These are phyloP conservation scores for Gossypium lobatum DNA, from an alignment of 441 rosid species.

Conservation along the genomic window DNA sequence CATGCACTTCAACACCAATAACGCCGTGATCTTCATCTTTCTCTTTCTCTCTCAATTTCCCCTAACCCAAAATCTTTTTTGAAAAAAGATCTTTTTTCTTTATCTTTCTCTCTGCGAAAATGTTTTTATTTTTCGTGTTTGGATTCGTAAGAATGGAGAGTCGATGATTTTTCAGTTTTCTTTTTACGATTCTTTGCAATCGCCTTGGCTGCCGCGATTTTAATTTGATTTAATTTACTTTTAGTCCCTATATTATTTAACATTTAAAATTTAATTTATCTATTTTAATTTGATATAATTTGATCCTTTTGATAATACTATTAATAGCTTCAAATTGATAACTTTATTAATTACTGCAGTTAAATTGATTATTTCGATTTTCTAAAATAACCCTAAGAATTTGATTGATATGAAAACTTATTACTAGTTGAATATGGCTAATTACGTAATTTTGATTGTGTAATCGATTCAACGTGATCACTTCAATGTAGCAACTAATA, in stretches of 20 bases:
- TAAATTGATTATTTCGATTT: no score
- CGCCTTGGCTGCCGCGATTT: background rate
- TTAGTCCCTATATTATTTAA: background rate
- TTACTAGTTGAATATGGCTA: no score
- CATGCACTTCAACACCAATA: conserved; percentile 62
- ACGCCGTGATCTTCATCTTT: conserved; percentile 87
- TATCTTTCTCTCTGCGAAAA: background rate
- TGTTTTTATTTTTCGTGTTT: background rate
- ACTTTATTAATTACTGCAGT: no score
- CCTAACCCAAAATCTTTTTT: no score
- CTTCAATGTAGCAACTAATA: no score
- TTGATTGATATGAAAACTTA: no score
- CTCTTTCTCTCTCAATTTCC: background rate
- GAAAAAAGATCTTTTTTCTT: background rate
- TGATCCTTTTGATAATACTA: no score
- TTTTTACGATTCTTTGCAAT: background rate
- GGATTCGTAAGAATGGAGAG: background rate
- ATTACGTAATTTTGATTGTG: no score
- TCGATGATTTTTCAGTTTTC: background rate
- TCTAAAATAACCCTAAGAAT: no score
- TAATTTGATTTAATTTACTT: background rate
- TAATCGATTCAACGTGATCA: no score
- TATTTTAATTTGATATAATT: no score
- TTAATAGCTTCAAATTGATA: no score
- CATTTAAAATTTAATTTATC: background rate